Evolutionary conservation across 2,329 filamentous ascomycete species (phyloP), one percentile per base, ranked within the genome.

Genomic region (Akanthomyces muscarius): DNA sequence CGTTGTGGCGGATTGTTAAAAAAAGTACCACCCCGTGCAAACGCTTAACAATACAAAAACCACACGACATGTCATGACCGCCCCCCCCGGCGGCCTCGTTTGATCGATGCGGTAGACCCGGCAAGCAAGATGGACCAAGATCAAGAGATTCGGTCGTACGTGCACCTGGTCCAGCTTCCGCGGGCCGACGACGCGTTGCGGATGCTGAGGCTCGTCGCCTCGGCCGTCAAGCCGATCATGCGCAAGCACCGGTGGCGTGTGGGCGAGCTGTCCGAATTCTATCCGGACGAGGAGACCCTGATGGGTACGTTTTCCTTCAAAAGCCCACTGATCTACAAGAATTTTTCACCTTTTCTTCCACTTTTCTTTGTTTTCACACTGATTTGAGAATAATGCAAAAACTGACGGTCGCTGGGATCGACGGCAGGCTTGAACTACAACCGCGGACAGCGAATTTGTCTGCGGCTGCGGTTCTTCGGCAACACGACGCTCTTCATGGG

Each of bases 201-300:
- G 42, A 86, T 85, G 63, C 82, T 98, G 28, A 89, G 87, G 70
- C 93, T 90, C 75, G 83, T 96, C 47, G 92, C 92, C 3, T 96
- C 92, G 30, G 77, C 96, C 63, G 93, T 97, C 65, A 97, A 97
- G 74, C 94, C 94, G 21, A 91, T 98, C 66, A 98, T 98, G 93
- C 84, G 92, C 67, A 91, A 91, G 54, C 86, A 91, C 50, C 83
- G 83, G 62, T 98, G 92, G 91, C 88, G 81, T 66, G 91, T 98
- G 41, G 82, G 84, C 33, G 85, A 90, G 54, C 82, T 98, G 18
- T 86, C 88, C 55, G 94, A 98, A 73, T 97, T 98, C 76, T 90
- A 91, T 65, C 94, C 94, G 1, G 80, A 86, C 14, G 83, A 95
- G 69, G 76, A 80, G 38, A 90, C 89, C 67, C 80, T 97, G 1